Evolutionary conservation across 2,329 filamentous ascomycete genomes (phyloP), one percentile per base, ranked within the genome.

Genomic region (Hypocrella siamensis): DNA sequence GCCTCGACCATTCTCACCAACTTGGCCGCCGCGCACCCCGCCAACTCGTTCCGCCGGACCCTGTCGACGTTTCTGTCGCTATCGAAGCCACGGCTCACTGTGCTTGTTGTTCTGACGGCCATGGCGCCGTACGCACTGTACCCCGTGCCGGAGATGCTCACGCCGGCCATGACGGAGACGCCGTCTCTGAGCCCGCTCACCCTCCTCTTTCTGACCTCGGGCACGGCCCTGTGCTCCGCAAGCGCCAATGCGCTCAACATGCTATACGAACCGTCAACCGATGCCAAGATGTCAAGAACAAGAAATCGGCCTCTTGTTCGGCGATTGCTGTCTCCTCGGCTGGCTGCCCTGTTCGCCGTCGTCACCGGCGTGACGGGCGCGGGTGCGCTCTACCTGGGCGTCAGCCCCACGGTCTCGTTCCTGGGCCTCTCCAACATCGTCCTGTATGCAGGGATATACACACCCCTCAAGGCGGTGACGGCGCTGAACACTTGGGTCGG

Each of bases 171-270:
- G 35, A 60, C 65, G 32, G 65, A 65, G 30, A 80, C 78, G 5
- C 85, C 90, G 2, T 90, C 84, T 14, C 70, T 94, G 28, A 92
- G 82, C 38, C 84, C 90, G 3, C 65, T 96, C 33, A 98, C 90
- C 7, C 76, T 96, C 14, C 66, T 92, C 31, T 96, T 93, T 61
- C 74, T 98, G 31, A 93, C 88, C 1, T 74, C 74, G 4, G 88
- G 90, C 37, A 96, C 90, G 0, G 75, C 86, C 4, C 67, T 94
- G 15, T 90, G 83, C 52, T 81, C 75, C n/a, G 84, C 86, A 27
- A 83, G 80, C 36, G 90, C 90, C 27, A 98, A 98, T 52, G 74
- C 90, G 2, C 65, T 96, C 42, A 98, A 98, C 56, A 98, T 98
- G 90, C 74, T 94, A 36, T 85, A 94, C 56, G 90, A 98, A 56